These are phyloP conservation scores for Backusella psychrophila DNA, from an alignment of 192 early-diverging fungal genomes.

Conservation along the genomic window DNA sequence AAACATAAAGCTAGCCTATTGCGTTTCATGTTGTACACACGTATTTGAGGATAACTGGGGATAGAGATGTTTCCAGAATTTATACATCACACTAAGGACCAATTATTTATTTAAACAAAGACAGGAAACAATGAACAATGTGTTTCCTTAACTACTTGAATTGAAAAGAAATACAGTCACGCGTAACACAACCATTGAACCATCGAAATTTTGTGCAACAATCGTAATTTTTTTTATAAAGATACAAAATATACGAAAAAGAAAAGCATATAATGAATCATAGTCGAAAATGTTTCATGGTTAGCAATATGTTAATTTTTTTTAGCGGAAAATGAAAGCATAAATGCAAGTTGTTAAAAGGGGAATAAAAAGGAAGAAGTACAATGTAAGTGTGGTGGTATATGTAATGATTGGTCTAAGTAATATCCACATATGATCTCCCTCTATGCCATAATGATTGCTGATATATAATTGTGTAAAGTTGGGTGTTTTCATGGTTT, in stretches of 20 bases:
- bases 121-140: not conserved
- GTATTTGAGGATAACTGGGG: not conserved
- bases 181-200: not conserved
- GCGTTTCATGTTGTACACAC: not conserved
- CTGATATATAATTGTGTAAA: not conserved
- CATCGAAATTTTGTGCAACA: constrained; percentile 2
- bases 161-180: not conserved
- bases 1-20: not conserved
- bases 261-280: not conserved
- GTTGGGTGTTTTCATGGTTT: not conserved
- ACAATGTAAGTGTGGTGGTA: not conserved
- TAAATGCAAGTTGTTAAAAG: constrained; percentile 11
- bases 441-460: not conserved
- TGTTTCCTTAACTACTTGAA: not conserved
- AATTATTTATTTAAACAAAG: not conserved
- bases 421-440: not conserved
- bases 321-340: not conserved
- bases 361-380: not conserved
- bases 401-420: constrained; percentile 7
- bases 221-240: not conserved
- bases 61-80: not conserved
- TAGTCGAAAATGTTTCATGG: not conserved
- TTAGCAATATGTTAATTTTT: not conserved
- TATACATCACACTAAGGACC: not conserved
- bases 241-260: not conserved